phyloP scores from a whole-genome alignment of 208 protist species.

The Trypanosoma grayi region DNA sequence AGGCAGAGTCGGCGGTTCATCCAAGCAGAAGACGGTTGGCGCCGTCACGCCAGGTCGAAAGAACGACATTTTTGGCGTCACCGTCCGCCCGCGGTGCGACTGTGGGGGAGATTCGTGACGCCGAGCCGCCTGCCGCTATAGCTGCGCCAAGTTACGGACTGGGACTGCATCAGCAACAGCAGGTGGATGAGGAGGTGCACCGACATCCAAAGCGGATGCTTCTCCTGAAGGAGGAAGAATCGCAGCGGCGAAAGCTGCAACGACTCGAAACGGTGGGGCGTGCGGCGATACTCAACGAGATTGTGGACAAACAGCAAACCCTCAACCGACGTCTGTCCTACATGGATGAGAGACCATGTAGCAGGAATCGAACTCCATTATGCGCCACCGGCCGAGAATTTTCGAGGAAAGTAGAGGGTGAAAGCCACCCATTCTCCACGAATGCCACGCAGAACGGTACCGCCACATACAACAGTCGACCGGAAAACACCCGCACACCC shows the following conservation, averaged over 20 bases:
- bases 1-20: no score
- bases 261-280: neutral
- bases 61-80: no score
- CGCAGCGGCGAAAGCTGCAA: neutral
- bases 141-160: neutral
- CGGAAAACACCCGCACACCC: no score
- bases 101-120: no score
- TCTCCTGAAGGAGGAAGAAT: neutral
- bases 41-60: no score
- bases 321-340: neutral
- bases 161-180: neutral
- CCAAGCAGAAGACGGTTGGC: no score
- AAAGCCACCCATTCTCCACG: no score
- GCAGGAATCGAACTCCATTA: neutral
- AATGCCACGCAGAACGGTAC: no score
- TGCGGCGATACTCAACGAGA: slow-evolving; percentile 6
- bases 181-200: neutral
- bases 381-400: neutral
- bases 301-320: slow-evolving; percentile 7
- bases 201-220: neutral
- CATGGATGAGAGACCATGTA: neutral
- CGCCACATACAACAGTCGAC: no score
- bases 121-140: no score
- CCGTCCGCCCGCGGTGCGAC: no score
- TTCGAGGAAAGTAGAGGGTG: neutral